Conservation (phyloP, 83 land plant genomes). For the Thuja plicata region DNA sequence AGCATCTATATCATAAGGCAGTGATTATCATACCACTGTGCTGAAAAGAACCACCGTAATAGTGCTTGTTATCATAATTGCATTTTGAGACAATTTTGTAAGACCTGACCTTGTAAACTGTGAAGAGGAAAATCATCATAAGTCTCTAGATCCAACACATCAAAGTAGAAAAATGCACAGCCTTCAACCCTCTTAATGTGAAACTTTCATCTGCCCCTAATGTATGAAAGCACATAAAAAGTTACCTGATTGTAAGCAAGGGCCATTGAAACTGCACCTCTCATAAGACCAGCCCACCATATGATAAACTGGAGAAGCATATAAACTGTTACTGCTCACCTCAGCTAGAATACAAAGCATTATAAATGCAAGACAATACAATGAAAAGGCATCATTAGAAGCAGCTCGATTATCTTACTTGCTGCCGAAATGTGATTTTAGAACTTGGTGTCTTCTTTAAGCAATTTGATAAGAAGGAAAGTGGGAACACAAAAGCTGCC, state of each 20-base stretch:
- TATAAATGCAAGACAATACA: not conserved
- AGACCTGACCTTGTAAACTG: constrained; percentile 81
- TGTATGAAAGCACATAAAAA: too few relatives aligned
- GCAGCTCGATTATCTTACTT: constrained; percentile 33
- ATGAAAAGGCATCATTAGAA: not conserved
- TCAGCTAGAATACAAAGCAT: not conserved
- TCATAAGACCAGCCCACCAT: constrained; percentile 99
- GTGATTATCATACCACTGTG: constrained; percentile 71
- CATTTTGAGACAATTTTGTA: constrained; percentile 56
- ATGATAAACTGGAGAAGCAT: constrained; percentile 54
- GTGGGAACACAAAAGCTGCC: constrained; percentile 85
- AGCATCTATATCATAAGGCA: not conserved
- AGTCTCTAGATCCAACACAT: not conserved
- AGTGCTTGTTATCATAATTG: constrained; percentile 91
- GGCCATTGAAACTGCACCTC: constrained; percentile 98
- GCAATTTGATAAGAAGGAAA: constrained; percentile 71
- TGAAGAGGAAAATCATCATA: constrained; percentile 13
- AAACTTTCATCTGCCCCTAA: not conserved
- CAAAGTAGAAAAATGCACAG: not conserved
- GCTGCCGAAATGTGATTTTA: constrained; percentile 51
- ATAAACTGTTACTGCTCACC: not conserved
- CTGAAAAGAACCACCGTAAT: constrained; percentile 89
- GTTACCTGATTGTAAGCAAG: constrained; percentile 91
- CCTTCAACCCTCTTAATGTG: not conserved
- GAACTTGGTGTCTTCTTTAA: constrained; percentile 26